Conservation (phyloP, 208 protist species). For the Blastocrithidia nonstop region DNA sequence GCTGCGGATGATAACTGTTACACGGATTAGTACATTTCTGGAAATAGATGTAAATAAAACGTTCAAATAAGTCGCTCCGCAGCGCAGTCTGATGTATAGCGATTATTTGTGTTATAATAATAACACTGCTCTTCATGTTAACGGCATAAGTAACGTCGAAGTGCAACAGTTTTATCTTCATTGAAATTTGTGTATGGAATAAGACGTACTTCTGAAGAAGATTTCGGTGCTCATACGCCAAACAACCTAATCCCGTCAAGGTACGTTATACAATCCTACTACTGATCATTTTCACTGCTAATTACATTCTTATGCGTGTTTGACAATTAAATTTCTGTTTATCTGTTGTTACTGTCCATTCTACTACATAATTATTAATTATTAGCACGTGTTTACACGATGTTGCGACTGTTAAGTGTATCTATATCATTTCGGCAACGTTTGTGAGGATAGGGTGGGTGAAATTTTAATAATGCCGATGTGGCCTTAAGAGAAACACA, state of each 20-base stretch:
- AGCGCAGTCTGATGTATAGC: constrained; percentile 71
- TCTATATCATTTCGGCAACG: constrained; percentile 12
- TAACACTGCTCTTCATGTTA: constrained; percentile 90
- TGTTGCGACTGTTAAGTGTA: constrained; percentile 34
- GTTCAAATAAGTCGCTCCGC: constrained; percentile 70
- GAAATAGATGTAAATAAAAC: constrained; percentile 28
- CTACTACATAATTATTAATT: not conserved
- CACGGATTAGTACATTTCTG: constrained; percentile 6
- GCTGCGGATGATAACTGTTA: constrained; percentile 26
- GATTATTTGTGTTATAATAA: constrained; percentile 80
- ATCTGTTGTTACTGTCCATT: not conserved
- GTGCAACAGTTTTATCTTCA: constrained; percentile 4
- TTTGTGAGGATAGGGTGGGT: constrained; percentile 80
- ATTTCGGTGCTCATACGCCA: constrained; percentile 88
- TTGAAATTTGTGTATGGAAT: constrained; percentile 48
- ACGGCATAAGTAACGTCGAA: constrained; percentile 56
- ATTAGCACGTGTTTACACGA: constrained; percentile 18
- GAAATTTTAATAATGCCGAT: constrained; percentile 89
- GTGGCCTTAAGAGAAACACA: constrained; percentile 64
- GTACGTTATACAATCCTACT: constrained; percentile 74
- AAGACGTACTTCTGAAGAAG: constrained; percentile 89
- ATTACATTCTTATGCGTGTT: no score
- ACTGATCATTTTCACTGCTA: no score
- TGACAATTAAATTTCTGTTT: constrained; percentile 1
- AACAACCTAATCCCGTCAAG: constrained; percentile 61